A percentile compares a stretch with the other conserved stretches of the same genome.
phyloP scores from a whole-genome alignment of 2,329 filamentous ascomycete genomes.

The Apiospora kogelbergensis region DNA sequence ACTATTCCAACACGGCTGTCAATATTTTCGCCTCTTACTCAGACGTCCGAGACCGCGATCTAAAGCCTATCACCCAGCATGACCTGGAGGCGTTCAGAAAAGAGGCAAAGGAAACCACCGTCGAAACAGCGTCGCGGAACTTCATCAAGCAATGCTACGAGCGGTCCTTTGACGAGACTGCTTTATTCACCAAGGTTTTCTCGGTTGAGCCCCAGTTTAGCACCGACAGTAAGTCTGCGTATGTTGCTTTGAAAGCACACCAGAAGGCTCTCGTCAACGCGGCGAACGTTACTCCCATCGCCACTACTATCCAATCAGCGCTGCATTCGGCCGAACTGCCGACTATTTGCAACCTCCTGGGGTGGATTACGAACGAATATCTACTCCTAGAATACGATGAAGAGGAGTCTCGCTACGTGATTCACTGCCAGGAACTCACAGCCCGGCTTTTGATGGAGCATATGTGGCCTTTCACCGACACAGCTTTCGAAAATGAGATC shows the following conservation, averaged over 20 bases:
- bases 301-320: constrained; percentile 47
- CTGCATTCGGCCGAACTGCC: constrained; percentile 48
- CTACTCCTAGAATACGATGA: constrained; percentile 56
- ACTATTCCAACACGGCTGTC: constrained; percentile 53
- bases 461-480: constrained; percentile 57
- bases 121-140: constrained; percentile 57
- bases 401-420: constrained; percentile 50
- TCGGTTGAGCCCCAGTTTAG: constrained; percentile 55
- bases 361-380: constrained; percentile 60
- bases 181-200: constrained; percentile 56
- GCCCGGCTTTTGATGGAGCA: constrained; percentile 56
- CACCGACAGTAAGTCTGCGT: constrained; percentile 48
- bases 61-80: constrained; percentile 52
- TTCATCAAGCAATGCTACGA: constrained; percentile 62
- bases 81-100: constrained; percentile 55
- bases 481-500: constrained; percentile 54
- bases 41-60: constrained; percentile 51
- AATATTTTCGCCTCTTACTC: constrained; percentile 57
- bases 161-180: constrained; percentile 54
- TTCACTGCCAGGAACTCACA: constrained; percentile 56
- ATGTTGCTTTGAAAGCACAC: constrained; percentile 47
- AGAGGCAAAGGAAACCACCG: constrained; percentile 47
- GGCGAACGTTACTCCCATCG: constrained; percentile 54
- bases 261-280: constrained; percentile 53
- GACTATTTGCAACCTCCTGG: constrained; percentile 54